phyloP scores from a whole-genome alignment of 2,329 filamentous ascomycete genomes.

The Trichoderma koningii region DNA sequence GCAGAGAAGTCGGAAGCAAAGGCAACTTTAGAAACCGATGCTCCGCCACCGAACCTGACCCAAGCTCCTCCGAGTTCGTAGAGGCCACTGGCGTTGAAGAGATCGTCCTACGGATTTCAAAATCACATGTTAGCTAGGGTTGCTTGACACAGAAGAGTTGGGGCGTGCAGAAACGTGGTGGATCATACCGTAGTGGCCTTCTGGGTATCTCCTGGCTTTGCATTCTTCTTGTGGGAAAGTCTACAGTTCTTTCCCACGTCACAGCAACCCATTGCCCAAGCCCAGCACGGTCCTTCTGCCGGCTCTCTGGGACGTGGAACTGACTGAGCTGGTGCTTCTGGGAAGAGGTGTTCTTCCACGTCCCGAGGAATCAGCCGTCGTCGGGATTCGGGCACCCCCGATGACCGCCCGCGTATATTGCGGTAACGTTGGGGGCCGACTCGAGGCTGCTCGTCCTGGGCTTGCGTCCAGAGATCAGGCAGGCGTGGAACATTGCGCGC shows the following conservation, averaged over 20 bases:
- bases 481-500: too few species aligned
- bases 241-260: conserved; percentile 6
- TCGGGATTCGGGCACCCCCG: too few species aligned
- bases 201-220: too few species aligned
- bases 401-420: too few species aligned
- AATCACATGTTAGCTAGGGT: not conserved
- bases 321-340: not conserved
- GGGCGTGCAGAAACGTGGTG: not conserved
- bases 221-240: conserved; percentile 7
- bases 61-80: conserved; percentile 33
- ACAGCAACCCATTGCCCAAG: conserved; percentile 14
- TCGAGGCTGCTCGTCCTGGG: too few species aligned
- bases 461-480: too few species aligned
- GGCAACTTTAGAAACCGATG: conserved; percentile 34
- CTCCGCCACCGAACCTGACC: conserved; percentile 40
- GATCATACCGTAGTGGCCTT: not conserved
- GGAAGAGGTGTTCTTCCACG: too few species aligned
- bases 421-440: too few species aligned
- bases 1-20: conserved; percentile 44
- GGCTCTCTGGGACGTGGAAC: not conserved
- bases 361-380: too few species aligned
- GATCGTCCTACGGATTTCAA: not conserved
- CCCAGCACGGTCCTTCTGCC: not conserved
- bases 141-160: too few species aligned
- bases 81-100: not conserved